phyloP scores from a whole-genome alignment of 108 stramenopile species.

The Nitzschia sp. region DNA sequence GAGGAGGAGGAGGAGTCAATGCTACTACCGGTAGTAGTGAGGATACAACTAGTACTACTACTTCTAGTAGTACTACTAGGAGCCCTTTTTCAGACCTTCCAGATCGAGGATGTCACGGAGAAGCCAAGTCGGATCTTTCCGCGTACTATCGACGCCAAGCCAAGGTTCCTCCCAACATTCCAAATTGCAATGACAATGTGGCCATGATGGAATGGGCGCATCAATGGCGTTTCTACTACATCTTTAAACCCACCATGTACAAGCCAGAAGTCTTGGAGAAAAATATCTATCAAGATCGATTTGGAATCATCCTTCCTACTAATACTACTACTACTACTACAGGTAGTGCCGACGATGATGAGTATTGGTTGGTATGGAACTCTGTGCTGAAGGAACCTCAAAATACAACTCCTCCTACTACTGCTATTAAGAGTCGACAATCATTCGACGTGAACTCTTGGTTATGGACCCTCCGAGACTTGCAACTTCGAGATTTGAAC shows the following conservation, averaged over 20 bases:
- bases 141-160: not conserved
- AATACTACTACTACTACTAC: not conserved
- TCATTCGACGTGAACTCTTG: not conserved
- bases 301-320: not conserved
- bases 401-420: not conserved
- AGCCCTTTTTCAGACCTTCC: no score
- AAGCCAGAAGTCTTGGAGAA: not conserved
- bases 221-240: slow-evolving; percentile 22
- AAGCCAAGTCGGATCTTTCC: not conserved
- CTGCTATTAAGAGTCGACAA: not conserved
- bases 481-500: slow-evolving; percentile 28
- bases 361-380: slow-evolving; percentile 2
- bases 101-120: slow-evolving; percentile 7
- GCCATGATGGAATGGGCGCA: slow-evolving; percentile 30
- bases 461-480: slow-evolving; percentile 5
- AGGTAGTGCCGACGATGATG: not conserved
- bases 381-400: not conserved
- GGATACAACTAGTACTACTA: not conserved
- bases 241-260: slow-evolving; percentile 29
- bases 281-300: slow-evolving; percentile 1
- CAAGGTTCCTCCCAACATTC: slow-evolving; percentile 2
- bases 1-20: no score
- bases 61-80: no score
- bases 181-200: slow-evolving; percentile 33
- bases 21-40: not conserved